phyloP scores from a whole-genome alignment of 495 filamentous ascomycete species.

The Thozetella sp. region DNA sequence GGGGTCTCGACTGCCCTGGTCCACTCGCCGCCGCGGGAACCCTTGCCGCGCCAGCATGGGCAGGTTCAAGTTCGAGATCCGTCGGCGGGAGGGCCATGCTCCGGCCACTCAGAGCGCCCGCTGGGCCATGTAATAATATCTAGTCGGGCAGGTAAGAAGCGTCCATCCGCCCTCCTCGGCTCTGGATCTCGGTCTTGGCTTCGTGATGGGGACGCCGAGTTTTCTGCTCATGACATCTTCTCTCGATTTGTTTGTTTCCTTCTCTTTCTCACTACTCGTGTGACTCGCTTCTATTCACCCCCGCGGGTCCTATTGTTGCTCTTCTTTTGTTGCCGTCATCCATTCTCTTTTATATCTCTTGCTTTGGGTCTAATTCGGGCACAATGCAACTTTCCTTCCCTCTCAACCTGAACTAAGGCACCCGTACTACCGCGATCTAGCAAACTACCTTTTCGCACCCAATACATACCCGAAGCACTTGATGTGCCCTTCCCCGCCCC shows the following conservation, averaged over 20 bases:
- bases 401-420: background rate
- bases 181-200: background rate
- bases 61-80: background rate
- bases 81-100: background rate
- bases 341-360: conserved; percentile 12
- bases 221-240: background rate
- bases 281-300: background rate
- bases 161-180: background rate
- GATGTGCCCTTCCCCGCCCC: too few species aligned
- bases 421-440: too few species aligned
- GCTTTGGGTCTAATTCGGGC: conserved; percentile 10
- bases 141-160: background rate
- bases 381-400: conserved; percentile 5
- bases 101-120: background rate
- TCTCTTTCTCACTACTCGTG: conserved; percentile 1
- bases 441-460: too few species aligned
- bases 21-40: background rate
- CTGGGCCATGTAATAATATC: background rate
- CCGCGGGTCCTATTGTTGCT: background rate
- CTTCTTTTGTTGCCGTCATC: background rate
- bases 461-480: too few species aligned
- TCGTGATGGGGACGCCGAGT: background rate
- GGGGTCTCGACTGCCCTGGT: conserved; percentile 13
- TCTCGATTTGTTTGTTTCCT: background rate
- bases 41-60: background rate